Conservation (phyloP, 441 rosid genomes). For the Adansonia madagascariensis region DNA sequence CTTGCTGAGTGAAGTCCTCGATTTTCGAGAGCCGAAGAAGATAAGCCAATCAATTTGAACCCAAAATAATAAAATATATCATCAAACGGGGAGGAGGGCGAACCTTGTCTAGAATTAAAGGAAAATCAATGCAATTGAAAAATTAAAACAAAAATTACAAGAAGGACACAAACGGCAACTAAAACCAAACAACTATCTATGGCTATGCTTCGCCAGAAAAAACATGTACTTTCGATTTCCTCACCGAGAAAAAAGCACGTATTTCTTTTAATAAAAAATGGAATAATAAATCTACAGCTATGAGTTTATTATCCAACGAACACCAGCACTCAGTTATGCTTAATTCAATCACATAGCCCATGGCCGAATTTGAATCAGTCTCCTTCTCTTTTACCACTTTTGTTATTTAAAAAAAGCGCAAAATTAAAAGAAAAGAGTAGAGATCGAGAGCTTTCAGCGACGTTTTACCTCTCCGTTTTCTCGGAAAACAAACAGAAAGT, state of each 20-base stretch:
- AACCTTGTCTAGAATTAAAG: not conserved
- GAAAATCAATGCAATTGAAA: not conserved
- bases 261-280: not conserved
- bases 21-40: not conserved
- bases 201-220: not conserved
- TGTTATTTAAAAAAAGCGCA: not conserved
- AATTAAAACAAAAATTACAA: not conserved
- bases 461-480: conserved; percentile 26
- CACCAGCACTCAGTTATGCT: not conserved
- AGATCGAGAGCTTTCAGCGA: not conserved
- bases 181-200: not conserved
- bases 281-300: not conserved
- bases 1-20: not conserved
- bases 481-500: conserved; percentile 33
- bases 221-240: not conserved
- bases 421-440: not conserved
- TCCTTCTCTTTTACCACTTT: not conserved
- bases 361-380: conserved; percentile 7
- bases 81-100: not conserved
- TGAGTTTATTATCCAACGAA: not conserved
- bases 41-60: not conserved
- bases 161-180: not conserved
- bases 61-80: not conserved
- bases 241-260: not conserved
- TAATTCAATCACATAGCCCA: not conserved